These are phyloP conservation scores for Alternaria brassicae DNA, from an alignment of 2,329 filamentous ascomycete species.

Conservation along the genomic window DNA sequence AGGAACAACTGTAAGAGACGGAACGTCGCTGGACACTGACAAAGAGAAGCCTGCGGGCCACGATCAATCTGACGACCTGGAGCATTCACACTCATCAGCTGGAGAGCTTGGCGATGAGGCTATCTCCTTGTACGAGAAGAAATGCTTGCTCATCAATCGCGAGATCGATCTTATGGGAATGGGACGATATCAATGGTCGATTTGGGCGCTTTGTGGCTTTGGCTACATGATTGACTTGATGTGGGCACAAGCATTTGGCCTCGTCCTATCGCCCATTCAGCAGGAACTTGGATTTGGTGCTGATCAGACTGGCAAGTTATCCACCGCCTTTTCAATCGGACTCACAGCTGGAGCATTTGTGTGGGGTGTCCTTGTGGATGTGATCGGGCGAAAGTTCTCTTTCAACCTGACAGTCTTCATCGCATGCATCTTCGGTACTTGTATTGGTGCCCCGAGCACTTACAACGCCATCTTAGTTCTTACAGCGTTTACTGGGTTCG, in stretches of 20 bases:
- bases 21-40: background rate
- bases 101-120: slow-evolving; percentile 21
- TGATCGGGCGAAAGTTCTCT: slow-evolving; percentile 61
- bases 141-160: slow-evolving; percentile 54
- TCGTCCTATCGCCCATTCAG: slow-evolving; percentile 61
- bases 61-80: background rate
- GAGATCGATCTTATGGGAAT: slow-evolving; percentile 63
- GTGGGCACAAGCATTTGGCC: slow-evolving; percentile 66
- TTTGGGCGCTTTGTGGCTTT: slow-evolving; percentile 62
- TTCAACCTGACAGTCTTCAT: slow-evolving; percentile 67
- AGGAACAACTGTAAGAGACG: background rate
- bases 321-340: slow-evolving; percentile 62
- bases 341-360: slow-evolving; percentile 63
- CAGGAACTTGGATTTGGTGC: slow-evolving; percentile 63
- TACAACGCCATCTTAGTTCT: slow-evolving; percentile 62
- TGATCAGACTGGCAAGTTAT: slow-evolving; percentile 59
- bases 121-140: slow-evolving; percentile 51
- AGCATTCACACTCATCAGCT: slow-evolving; percentile 4
- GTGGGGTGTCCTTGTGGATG: slow-evolving; percentile 64
- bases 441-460: slow-evolving; percentile 58
- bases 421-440: slow-evolving; percentile 61
- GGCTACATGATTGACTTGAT: slow-evolving; percentile 64
- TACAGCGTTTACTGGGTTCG: slow-evolving; percentile 63
- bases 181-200: slow-evolving; percentile 62
- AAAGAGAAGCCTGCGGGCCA: slow-evolving; percentile 1